A percentile compares a stretch with the other conserved stretches of the same genome.
These are phyloP conservation scores for Penicillium sclerotiorum DNA, from an alignment of 2,329 filamentous ascomycete species.

Conservation along the genomic window DNA sequence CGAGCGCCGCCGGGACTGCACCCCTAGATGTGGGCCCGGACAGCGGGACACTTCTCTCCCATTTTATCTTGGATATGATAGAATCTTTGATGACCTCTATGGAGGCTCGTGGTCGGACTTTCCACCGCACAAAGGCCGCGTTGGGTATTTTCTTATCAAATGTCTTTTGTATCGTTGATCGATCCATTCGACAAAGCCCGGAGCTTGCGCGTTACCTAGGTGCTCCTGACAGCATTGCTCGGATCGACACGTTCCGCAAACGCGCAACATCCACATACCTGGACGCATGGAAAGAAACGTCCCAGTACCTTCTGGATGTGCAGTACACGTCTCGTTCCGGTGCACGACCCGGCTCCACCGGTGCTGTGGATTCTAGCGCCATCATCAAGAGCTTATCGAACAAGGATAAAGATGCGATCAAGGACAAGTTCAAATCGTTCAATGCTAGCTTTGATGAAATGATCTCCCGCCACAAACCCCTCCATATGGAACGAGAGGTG, in stretches of 20 bases:
- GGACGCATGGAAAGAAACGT: conserved; percentile 85
- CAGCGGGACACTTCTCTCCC: conserved; percentile 81
- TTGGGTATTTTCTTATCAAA: conserved; percentile 92
- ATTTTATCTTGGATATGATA: conserved; percentile 88
- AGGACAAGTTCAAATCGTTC: conserved; percentile 92
- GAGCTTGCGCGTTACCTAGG: conserved; percentile 73
- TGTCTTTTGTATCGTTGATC: conserved; percentile 79
- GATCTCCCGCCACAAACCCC: conserved; percentile 76
- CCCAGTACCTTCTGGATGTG: conserved; percentile 81
- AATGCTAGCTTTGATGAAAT: conserved; percentile 90
- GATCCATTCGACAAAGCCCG: conserved; percentile 73
- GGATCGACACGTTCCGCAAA: conserved; percentile 84
- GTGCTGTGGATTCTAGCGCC: conserved; percentile 70
- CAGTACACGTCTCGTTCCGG: conserved; percentile 79
- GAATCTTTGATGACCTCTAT: conserved; percentile 76
- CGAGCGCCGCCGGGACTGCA: conserved; percentile 67
- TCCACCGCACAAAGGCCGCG: conserved; percentile 76
- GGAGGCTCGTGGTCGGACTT: conserved; percentile 69
- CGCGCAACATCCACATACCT: conserved; percentile 80
- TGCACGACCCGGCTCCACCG: conserved; percentile 70
- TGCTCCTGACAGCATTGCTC: conserved; percentile 61
- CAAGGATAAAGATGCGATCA: conserved; percentile 95
- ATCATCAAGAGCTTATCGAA: conserved; percentile 81
- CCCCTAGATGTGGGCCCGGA: conserved; percentile 87
- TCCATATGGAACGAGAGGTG: conserved; percentile 90